Percentiles rank a stretch among this genome's conserved stretches.
These are phyloP conservation scores for Lithospermum erythrorhizon DNA, from an alignment of 257 asterid genomes.

Conservation along the genomic window DNA sequence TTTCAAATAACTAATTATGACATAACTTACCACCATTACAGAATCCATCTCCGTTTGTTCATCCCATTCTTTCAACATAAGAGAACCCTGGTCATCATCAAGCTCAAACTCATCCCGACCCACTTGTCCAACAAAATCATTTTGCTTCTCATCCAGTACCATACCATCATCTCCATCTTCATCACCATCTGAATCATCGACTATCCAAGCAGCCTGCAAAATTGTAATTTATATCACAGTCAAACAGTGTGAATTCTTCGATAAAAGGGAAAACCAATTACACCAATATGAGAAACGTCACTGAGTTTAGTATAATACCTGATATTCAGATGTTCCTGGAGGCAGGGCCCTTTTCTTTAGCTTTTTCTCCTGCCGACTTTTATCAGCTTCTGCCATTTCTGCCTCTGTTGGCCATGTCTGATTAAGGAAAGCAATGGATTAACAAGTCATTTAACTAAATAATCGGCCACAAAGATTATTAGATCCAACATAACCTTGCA, in stretches of 20 bases:
- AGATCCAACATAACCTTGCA: not conserved
- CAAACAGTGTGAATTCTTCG: constrained; percentile 6
- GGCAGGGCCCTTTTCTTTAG: constrained; percentile 61
- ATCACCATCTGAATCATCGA: constrained; percentile 65
- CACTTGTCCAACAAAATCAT: constrained; percentile 27
- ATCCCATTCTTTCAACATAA: constrained; percentile 55
- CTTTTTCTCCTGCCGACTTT: constrained; percentile 35
- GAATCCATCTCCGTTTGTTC: constrained; percentile 77
- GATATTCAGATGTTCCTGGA: constrained; percentile 82
- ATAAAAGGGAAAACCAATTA: not conserved
- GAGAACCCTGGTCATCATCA: constrained; percentile 73
- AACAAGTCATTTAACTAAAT: constrained; percentile 6
- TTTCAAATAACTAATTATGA: not conserved
- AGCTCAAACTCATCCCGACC: constrained; percentile 37
- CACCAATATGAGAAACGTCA: constrained; percentile 1
- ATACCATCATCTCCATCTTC: constrained; percentile 64
- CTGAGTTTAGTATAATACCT: constrained; percentile 34
- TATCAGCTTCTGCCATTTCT: constrained; percentile 91
- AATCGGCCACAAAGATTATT: not conserved
- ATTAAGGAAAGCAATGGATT: constrained; percentile 11
- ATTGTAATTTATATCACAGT: constrained; percentile 5
- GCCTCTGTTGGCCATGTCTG: constrained; percentile 99
- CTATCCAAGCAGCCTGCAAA: constrained; percentile 95
- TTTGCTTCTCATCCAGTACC: constrained; percentile 64
- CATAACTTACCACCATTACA: constrained; percentile 61